Base-by-base conservation (phyloP, 1,284 basidiomycete genomes). In the Sanghuangporus weigelae region DNA sequence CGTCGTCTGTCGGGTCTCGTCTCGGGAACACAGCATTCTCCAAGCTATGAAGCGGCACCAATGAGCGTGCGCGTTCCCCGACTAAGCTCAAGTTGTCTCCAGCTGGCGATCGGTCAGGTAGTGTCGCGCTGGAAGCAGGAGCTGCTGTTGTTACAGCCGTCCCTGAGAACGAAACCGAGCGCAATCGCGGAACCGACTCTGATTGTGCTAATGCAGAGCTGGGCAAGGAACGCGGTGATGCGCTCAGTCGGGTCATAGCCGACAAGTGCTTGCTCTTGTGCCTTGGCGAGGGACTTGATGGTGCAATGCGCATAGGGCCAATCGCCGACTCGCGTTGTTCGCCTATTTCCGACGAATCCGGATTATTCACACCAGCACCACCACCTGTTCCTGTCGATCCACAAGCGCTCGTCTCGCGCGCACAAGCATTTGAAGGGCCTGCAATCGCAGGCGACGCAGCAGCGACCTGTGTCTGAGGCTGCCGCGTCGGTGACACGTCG, bases 1-100 rank as follows among this genome's bases (percentile, higher is more conserved):
- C 60, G 39, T 65, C 64, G 51, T 65, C 64, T 26, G 44, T 59
- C 39, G 64, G 64, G 60, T 65, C 64, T 16, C 64, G 14, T 7
- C 64, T 55, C 21, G 59, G 60, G 54, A 54, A 65, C 14, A 59
- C 48, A 7, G 64, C 64, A 19, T 57, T 59, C 55, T 59, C 57
- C 10, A 65, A 42, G 6, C 35, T 51, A n/a, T 62, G 60, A n/a
- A 65, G 64, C 44, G 64, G 64, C 16, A 65, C 60, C 21, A 65
- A 50, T 14, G 59, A 36, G 21, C 64, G 60, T 14, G 42, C 39
- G 7, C 16, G 21, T 23, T 60, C 63, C 38, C 44, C 53, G 36
- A 19, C 35, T 4, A 59, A 26, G 23, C 12, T 44, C 3, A 10
- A 21, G 6, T 44, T 31, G 21, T 16, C 31, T 16, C 23, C 26